These are phyloP conservation scores for Trichoderma orchidacearum DNA, from an alignment of 495 filamentous ascomycete genomes.

Conservation along the genomic window DNA sequence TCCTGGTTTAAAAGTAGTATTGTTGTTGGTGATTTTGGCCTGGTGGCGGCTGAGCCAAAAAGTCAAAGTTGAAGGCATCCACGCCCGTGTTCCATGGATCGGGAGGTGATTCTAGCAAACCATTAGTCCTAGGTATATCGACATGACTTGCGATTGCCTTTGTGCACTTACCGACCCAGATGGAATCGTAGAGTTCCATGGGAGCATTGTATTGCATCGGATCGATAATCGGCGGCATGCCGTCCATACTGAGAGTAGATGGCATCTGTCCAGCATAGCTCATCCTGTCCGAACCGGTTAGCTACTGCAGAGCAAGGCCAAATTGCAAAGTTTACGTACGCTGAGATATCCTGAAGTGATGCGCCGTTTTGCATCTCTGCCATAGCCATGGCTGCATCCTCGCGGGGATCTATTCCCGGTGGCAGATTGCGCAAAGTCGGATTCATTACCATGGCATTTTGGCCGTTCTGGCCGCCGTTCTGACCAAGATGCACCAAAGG, in stretches of 20 bases:
- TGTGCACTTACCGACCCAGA: slow-evolving; percentile 39
- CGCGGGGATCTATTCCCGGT: slow-evolving; percentile 29
- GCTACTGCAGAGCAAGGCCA: not conserved
- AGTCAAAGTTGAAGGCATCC: slow-evolving; percentile 38
- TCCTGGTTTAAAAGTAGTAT: slow-evolving; percentile 26
- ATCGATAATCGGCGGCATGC: slow-evolving; percentile 21
- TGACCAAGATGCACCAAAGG: slow-evolving; percentile 12
- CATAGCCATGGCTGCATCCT: slow-evolving; percentile 42
- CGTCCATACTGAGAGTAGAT: slow-evolving; percentile 9
- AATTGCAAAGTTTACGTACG: slow-evolving; percentile 6
- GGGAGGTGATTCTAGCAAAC: slow-evolving; percentile 21
- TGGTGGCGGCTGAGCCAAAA: slow-evolving; percentile 31
- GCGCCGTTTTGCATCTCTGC: slow-evolving; percentile 37
- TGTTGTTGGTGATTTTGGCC: slow-evolving; percentile 35
- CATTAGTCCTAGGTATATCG: not conserved
- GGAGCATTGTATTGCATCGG: slow-evolving; percentile 34
- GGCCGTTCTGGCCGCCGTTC: not conserved
- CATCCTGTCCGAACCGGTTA: slow-evolving; percentile 4
- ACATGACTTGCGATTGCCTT: not conserved
- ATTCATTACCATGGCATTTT: not conserved
- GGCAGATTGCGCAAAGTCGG: slow-evolving; percentile 14
- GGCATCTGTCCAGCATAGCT: slow-evolving; percentile 1
- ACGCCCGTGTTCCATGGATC: slow-evolving; percentile 34
- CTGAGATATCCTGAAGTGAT: slow-evolving; percentile 20
- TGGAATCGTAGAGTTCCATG: slow-evolving; percentile 44